These are phyloP conservation scores for Lepraria neglecta DNA, from an alignment of 495 filamentous ascomycete genomes.

Conservation along the genomic window DNA sequence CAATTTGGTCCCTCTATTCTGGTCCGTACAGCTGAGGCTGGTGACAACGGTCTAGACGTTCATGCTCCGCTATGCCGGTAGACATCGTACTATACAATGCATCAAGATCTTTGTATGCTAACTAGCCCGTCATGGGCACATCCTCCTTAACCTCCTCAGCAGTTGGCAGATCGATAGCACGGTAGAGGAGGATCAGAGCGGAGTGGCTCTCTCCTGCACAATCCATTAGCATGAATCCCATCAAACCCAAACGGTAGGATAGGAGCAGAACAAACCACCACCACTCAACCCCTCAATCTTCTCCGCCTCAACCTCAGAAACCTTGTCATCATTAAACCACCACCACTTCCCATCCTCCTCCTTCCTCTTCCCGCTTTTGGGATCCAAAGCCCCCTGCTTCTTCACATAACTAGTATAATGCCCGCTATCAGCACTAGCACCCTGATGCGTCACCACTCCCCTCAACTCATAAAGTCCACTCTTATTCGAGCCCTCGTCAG, in stretches of 20 bases:
- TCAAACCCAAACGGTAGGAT: not conserved
- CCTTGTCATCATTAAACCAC: constrained; percentile 99
- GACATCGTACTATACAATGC: not conserved
- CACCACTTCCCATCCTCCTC: constrained; percentile 94
- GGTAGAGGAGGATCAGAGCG: constrained; percentile 86
- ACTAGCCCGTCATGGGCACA: not conserved
- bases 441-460: constrained; percentile 95
- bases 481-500: constrained; percentile 78
- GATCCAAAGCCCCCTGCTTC: constrained; percentile 64
- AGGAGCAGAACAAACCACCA: constrained; percentile 57
- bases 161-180: constrained; percentile 64
- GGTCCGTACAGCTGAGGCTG: not conserved
- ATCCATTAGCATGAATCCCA: not conserved
- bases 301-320: constrained; percentile 82
- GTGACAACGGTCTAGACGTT: not conserved
- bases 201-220: constrained; percentile 77
- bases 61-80: not conserved
- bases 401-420: constrained; percentile 98
- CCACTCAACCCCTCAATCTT: constrained; percentile 87
- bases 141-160: constrained; percentile 39
- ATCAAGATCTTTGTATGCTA: not conserved
- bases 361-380: constrained; percentile 60
- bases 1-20: too few relatives aligned
- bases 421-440: constrained; percentile 90
- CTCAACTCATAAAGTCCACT: constrained; percentile 92